phyloP scores from a whole-genome alignment of 345 rosid species.

The Pelargonium nanum region DNA sequence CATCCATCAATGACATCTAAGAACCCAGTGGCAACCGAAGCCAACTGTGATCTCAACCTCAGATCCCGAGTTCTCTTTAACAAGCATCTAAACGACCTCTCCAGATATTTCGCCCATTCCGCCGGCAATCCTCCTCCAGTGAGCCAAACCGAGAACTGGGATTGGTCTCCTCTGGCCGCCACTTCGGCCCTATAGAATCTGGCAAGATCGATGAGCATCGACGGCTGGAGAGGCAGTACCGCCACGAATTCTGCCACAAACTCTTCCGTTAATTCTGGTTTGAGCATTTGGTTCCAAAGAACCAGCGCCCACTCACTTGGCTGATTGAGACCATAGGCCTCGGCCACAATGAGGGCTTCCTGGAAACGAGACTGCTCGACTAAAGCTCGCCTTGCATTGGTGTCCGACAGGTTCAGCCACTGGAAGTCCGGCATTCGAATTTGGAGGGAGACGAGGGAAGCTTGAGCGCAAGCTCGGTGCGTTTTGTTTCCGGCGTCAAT shows the following conservation, averaged over 20 bases:
- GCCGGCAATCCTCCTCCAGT: slow-evolving; percentile 88
- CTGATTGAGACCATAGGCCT: slow-evolving; percentile 91
- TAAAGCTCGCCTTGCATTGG: slow-evolving; percentile 75
- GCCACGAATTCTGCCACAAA: slow-evolving; percentile 92
- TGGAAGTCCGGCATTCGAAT: slow-evolving; percentile 90
- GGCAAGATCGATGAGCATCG: slow-evolving; percentile 78
- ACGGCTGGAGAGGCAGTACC: slow-evolving; percentile 81
- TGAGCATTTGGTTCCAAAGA: slow-evolving; percentile 93
- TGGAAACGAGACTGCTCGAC: slow-evolving; percentile 91
- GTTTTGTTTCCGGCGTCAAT: slow-evolving; percentile 96
- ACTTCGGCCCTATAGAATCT: slow-evolving; percentile 80
- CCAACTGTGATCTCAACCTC: slow-evolving; percentile 67
- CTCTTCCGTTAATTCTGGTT: slow-evolving; percentile 78
- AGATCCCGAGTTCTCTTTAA: slow-evolving; percentile 77
- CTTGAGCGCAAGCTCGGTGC: slow-evolving; percentile 71
- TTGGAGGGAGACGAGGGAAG: slow-evolving; percentile 92
- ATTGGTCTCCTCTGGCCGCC: slow-evolving; percentile 91
- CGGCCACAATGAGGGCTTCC: slow-evolving; percentile 94
- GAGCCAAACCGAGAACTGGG: slow-evolving; percentile 92
- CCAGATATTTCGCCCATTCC: slow-evolving; percentile 89
- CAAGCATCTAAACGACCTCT: slow-evolving; percentile 83
- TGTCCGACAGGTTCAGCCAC: slow-evolving; percentile 78
- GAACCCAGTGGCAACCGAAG: slow-evolving; percentile 73
- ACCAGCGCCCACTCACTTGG: slow-evolving; percentile 90
- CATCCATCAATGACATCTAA: slow-evolving; percentile 51